A percentile compares a stretch with the other conserved stretches of the same genome.
These are phyloP conservation scores for Yamadazyma oceani DNA, from an alignment of 1,139 yeast genomes.

Conservation along the genomic window DNA sequence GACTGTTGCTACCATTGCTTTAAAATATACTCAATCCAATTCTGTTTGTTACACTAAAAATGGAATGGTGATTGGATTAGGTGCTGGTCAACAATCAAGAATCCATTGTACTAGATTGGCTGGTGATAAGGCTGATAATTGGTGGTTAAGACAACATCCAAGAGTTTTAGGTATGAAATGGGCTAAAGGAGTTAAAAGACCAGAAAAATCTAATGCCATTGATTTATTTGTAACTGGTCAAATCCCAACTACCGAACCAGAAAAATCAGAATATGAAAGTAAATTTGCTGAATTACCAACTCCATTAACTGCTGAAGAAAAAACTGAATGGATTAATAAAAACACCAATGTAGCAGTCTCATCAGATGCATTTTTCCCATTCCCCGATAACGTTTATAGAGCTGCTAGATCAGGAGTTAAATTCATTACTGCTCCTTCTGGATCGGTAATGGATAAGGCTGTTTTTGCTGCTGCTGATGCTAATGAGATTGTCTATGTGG, in stretches of 20 bases:
- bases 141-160: slow-evolving; percentile 99
- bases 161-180: slow-evolving; percentile 88
- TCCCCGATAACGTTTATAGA: slow-evolving; percentile 98
- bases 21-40: slow-evolving; percentile 96
- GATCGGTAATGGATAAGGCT: slow-evolving; percentile 96
- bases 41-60: slow-evolving; percentile 97
- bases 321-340: slow-evolving; percentile 81
- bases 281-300: slow-evolving; percentile 82
- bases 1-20: slow-evolving; percentile 94
- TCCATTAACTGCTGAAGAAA: slow-evolving; percentile 81
- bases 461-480: slow-evolving; percentile 95
- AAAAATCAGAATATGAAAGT: slow-evolving; percentile 85
- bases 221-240: slow-evolving; percentile 90
- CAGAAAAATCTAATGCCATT: slow-evolving; percentile 97
- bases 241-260: slow-evolving; percentile 90
- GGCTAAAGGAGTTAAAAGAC: slow-evolving; percentile 98
- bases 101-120: slow-evolving; percentile 99
- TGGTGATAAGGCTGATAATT: slow-evolving; percentile 98
- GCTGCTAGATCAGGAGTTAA: slow-evolving; percentile 96
- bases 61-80: slow-evolving; percentile 98
- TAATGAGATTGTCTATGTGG: slow-evolving; percentile 82
- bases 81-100: slow-evolving; percentile 99
- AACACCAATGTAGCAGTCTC: slow-evolving; percentile 85
- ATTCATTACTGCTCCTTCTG: slow-evolving; percentile 94
- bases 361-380: slow-evolving; percentile 99